phyloP scores from a whole-genome alignment of 2,329 filamentous ascomycete genomes.

The Xylariaceae sp. region DNA sequence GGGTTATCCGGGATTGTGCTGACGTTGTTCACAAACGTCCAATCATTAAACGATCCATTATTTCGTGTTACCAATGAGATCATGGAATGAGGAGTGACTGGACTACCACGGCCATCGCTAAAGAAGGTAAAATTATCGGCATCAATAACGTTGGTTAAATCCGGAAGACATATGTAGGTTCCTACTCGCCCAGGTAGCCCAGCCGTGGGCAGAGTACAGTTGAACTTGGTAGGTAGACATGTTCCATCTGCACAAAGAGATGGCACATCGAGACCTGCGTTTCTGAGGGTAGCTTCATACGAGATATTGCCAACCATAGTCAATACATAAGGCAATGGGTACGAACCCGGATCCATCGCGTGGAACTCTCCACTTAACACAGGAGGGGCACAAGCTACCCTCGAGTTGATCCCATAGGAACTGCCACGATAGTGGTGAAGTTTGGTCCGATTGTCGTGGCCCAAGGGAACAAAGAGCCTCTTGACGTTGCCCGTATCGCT shows the following conservation, averaged over 20 bases:
- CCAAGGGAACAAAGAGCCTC: constrained; percentile 22
- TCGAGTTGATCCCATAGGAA: constrained; percentile 17
- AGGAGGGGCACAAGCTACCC: constrained; percentile 14
- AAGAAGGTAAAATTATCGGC: constrained; percentile 8
- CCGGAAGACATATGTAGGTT: constrained; percentile 17
- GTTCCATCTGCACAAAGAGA: constrained; percentile 10
- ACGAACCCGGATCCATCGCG: constrained; percentile 4
- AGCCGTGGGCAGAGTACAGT: constrained; percentile 21
- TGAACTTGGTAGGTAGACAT: constrained; percentile 24
- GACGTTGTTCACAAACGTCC: constrained; percentile 7
- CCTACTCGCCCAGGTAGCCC: constrained; percentile 5
- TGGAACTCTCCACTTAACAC: constrained; percentile 10
- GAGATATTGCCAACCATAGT: constrained; percentile 21
- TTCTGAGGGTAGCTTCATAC: constrained; percentile 13
- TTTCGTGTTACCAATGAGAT: constrained; percentile 13
- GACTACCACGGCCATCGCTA: constrained; percentile 7
- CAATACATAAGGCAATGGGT: constrained; percentile 10
- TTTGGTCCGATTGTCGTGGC: constrained; percentile 11
- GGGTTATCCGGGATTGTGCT: constrained; percentile 7
- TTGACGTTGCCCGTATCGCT: constrained; percentile 28
- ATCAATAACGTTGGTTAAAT: constrained; percentile 15
- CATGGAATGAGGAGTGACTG: constrained; percentile 18
- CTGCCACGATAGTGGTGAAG: constrained; percentile 19
- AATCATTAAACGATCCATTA: constrained; percentile 15
- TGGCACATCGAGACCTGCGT: constrained; percentile 18